Percentiles rank a stretch among this genome's conserved stretches.
phyloP scores from a whole-genome alignment of 176 grass and related monocot species.

The Oropetium thomaeum region DNA sequence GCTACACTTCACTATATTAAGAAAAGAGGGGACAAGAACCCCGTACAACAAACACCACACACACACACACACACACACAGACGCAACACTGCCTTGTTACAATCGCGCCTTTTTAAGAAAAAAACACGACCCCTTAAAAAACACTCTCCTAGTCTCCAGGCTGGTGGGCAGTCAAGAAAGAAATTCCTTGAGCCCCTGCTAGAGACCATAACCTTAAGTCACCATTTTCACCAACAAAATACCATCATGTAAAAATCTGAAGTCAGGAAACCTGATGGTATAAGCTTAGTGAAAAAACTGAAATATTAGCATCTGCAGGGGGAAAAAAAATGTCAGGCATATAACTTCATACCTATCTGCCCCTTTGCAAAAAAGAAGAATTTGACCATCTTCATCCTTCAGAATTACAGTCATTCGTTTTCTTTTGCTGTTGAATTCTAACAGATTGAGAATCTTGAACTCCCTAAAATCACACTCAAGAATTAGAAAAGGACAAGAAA shows the following conservation, averaged over 20 bases:
- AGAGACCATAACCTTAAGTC: too few species aligned
- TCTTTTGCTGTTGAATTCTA: conserved; percentile 99
- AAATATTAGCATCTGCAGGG: background rate
- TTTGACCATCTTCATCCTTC: conserved; percentile 80
- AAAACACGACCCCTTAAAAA: too few species aligned
- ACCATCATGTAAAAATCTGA: conserved; percentile 7
- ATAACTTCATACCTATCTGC: conserved; percentile 72
- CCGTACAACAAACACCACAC: too few species aligned
- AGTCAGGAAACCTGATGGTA: background rate
- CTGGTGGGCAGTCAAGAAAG: too few species aligned
- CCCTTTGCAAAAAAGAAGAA: conserved; percentile 96
- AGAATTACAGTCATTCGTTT: conserved; percentile 98
- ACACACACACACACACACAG: too few species aligned
- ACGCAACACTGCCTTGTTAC: too few species aligned
- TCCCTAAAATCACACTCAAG: conserved; percentile 58
- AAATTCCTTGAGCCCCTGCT: too few species aligned
- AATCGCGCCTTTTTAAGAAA: too few species aligned
- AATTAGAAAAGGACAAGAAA: conserved; percentile 25
- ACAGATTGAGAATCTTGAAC: conserved; percentile 97
- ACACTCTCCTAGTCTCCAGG: too few species aligned
- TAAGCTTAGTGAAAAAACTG: conserved; percentile 15
- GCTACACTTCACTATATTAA: too few species aligned
- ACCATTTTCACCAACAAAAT: background rate
- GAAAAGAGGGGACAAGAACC: too few species aligned
- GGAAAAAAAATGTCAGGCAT: conserved; percentile 20